phyloP scores from a whole-genome alignment of 805 yeast species.

The Cyberlindnera meyerae region DNA sequence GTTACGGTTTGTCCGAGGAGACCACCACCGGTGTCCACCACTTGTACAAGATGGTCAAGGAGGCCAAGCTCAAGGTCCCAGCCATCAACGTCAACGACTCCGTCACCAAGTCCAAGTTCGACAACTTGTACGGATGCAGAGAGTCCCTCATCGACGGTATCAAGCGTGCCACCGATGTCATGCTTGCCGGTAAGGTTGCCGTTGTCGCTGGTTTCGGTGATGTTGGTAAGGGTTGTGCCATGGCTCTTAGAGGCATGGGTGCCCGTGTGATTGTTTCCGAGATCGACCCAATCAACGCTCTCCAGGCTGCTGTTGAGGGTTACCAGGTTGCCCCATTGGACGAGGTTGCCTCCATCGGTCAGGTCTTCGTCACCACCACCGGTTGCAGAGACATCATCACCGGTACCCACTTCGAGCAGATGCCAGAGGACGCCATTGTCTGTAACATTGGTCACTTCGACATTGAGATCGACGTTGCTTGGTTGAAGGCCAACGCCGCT shows the following conservation, averaged over 20 bases:
- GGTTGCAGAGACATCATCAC: conserved; percentile 98
- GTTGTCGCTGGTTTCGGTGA: conserved; percentile 99
- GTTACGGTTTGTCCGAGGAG: conserved; percentile 97
- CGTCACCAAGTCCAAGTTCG: conserved; percentile 98
- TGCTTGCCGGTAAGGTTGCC: conserved; percentile 99
- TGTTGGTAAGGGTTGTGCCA: conserved; percentile 99
- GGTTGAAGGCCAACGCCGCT: conserved; percentile 92
- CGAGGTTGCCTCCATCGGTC: conserved; percentile 89
- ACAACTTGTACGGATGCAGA: conserved; percentile 99
- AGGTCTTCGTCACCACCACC: conserved; percentile 97
- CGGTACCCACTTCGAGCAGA: conserved; percentile 75
- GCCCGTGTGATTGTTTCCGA: conserved; percentile 97
- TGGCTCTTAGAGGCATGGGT: conserved; percentile 98
- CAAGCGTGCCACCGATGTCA: conserved; percentile 99
- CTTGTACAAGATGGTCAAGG: conserved; percentile 92
- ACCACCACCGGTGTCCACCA: conserved; percentile 99
- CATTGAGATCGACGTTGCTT: conserved; percentile 98
- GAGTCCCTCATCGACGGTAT: conserved; percentile 98
- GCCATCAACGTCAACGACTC: conserved; percentile 99
- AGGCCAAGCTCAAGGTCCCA: conserved; percentile 88
- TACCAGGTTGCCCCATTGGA: conserved; percentile 95
- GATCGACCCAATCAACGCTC: conserved; percentile 97
- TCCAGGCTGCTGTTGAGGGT: conserved; percentile 99
- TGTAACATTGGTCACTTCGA: conserved; percentile 99
- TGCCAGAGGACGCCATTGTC: conserved; percentile 99